phyloP scores from a whole-genome alignment of 768 basidiomycete species.

The Lactarius hatsudake region DNA sequence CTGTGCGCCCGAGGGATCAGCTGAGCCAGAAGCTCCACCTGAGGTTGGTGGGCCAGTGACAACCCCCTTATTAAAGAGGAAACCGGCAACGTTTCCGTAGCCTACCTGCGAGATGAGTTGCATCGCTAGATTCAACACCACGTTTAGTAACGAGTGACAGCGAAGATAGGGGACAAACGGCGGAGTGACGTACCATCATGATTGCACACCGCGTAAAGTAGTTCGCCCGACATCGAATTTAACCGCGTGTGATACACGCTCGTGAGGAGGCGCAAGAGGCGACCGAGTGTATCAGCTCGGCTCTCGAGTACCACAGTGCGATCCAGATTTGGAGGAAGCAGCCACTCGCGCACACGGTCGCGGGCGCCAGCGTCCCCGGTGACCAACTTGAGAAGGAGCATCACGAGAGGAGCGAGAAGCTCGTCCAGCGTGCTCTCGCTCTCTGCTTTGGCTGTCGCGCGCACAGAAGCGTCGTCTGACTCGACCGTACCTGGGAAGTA shows the following conservation, averaged over 20 bases:
- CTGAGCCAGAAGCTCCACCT: constrained; percentile 33
- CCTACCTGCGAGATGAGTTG: constrained; percentile 77
- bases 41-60: constrained; percentile 52
- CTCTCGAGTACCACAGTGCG: constrained; percentile 72
- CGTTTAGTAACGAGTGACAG: constrained; percentile 17
- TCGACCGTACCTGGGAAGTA: constrained; percentile 67
- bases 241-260: constrained; percentile 71
- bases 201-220: constrained; percentile 82
- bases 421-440: constrained; percentile 70
- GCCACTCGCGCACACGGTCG: constrained; percentile 55
- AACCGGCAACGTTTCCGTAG: constrained; percentile 94
- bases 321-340: constrained; percentile 79
- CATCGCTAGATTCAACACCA: constrained; percentile 44
- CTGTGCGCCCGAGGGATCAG: constrained; percentile 39
- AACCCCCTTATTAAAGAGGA: constrained; percentile 89
- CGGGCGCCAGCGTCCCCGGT: constrained; percentile 59
- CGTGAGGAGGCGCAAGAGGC: constrained; percentile 71
- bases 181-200: constrained; percentile 52
- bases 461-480: constrained; percentile 61
- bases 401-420: constrained; percentile 66
- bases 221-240: constrained; percentile 79
- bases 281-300: constrained; percentile 71
- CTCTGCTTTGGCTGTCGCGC: constrained; percentile 49
- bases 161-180: not conserved
- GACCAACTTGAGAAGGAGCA: constrained; percentile 73